Conservation (phyloP, 768 basidiomycete genomes). For the Boletus rubropictus region DNA sequence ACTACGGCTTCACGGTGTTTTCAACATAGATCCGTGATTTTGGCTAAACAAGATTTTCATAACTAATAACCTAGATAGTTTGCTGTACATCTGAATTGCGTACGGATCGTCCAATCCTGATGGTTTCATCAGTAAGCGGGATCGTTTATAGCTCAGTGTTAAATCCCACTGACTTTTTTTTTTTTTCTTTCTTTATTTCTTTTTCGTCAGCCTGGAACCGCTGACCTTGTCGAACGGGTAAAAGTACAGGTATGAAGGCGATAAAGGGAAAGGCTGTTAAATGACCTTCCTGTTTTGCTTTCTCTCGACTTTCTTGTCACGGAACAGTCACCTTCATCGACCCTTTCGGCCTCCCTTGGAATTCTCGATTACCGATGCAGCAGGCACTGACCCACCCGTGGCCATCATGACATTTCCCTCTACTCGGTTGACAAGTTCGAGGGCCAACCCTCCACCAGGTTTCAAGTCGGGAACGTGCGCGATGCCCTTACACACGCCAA, state of each 20-base stretch:
- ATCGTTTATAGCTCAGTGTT: constrained; percentile 4
- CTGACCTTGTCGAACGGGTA: not conserved
- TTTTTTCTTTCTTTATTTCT: not conserved
- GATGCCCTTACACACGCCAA: not conserved
- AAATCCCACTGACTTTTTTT: constrained; percentile 15
- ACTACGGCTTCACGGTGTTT: constrained; percentile 13
- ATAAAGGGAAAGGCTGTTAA: not conserved
- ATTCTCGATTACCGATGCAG: not conserved
- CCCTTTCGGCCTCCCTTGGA: not conserved
- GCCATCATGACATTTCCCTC: not conserved
- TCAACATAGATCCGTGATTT: constrained; percentile 27
- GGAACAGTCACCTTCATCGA: not conserved
- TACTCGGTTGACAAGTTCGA: not conserved
- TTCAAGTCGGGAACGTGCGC: not conserved
- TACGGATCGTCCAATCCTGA: constrained; percentile 1
- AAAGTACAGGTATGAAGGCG: not conserved
- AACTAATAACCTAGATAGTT: constrained; percentile 27
- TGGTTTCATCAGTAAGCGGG: constrained; percentile 21
- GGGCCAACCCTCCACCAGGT: not conserved
- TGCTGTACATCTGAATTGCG: constrained; percentile 18
- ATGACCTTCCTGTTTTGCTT: constrained; percentile 1
- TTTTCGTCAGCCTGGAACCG: constrained; percentile 6
- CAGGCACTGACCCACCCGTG: not conserved
- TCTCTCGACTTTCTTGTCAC: not conserved
- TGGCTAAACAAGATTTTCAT: constrained; percentile 10